Conservation (phyloP, 2,329 filamentous ascomycete genomes). For the Xylaria digitata region DNA sequence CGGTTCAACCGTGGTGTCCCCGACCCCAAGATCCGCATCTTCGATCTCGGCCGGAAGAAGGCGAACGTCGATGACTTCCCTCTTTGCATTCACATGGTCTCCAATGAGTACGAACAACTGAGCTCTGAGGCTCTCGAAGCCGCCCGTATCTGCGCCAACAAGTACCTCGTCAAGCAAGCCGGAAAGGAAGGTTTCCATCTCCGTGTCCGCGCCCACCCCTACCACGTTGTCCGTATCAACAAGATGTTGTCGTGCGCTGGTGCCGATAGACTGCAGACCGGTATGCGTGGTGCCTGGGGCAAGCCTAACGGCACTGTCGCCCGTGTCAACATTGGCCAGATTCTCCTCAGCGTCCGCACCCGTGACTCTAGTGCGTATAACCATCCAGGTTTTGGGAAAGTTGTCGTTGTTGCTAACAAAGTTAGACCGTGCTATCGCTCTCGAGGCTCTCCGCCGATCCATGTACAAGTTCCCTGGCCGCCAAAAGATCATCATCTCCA, state of each 20-base stretch:
- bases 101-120: conserved; percentile 99
- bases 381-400: neutral
- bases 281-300: conserved; percentile 99
- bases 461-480: conserved; percentile 99
- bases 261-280: conserved; percentile 99
- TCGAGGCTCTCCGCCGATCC: conserved; percentile 98
- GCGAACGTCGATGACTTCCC: conserved; percentile 99
- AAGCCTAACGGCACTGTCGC: conserved; percentile 99
- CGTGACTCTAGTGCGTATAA: conserved; percentile 84
- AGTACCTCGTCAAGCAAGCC: conserved; percentile 82
- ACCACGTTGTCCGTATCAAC: conserved; percentile 99
- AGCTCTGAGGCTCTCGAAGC: conserved; percentile 99
- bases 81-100: conserved; percentile 98
- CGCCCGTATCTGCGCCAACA: conserved; percentile 99
- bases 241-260: conserved; percentile 99
- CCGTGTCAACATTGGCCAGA: conserved; percentile 99
- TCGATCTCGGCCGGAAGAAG: conserved; percentile 98
- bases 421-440: conserved; percentile 87
- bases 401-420: conserved; percentile 1
- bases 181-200: conserved; percentile 82
- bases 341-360: conserved; percentile 96
- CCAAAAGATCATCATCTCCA: conserved; percentile 99
- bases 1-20: conserved; percentile 99
- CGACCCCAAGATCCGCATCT: conserved; percentile 90
- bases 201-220: conserved; percentile 91